phyloP scores from a whole-genome alignment of 495 filamentous ascomycete species.

The Penicillium maclennaniae region DNA sequence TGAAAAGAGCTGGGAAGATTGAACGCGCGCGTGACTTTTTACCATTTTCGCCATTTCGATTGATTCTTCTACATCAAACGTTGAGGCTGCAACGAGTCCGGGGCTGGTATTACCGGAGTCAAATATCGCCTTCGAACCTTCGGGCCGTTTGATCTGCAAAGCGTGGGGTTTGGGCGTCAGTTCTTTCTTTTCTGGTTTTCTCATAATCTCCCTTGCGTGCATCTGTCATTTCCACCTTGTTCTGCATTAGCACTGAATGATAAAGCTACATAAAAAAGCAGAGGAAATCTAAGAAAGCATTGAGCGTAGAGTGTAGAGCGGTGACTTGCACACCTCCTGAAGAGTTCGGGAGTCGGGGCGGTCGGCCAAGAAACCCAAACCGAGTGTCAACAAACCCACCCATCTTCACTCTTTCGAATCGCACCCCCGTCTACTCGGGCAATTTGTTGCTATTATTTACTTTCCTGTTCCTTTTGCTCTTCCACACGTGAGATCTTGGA shows the following conservation, averaged over 20 bases:
- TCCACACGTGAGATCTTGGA: slow-evolving; percentile 21
- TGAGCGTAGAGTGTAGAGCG: neutral
- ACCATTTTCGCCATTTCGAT: neutral
- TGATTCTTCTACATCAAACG: slow-evolving; percentile 2
- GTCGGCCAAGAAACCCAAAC: slow-evolving; percentile 17
- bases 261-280: neutral
- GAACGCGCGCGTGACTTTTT: slow-evolving; percentile 9
- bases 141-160: slow-evolving; percentile 39
- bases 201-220: slow-evolving; percentile 4
- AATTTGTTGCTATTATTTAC: neutral
- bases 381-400: slow-evolving; percentile 20
- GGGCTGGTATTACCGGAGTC: slow-evolving; percentile 4
- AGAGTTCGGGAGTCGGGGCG: slow-evolving; percentile 5
- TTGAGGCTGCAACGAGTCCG: slow-evolving; percentile 5
- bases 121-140: slow-evolving; percentile 9
- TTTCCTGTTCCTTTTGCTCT: neutral
- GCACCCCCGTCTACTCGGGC: neutral
- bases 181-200: slow-evolving; percentile 20
- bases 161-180: slow-evolving; percentile 46
- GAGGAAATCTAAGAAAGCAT: neutral
- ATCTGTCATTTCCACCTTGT: slow-evolving; percentile 11
- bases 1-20: slow-evolving; percentile 99
- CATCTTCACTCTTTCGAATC: neutral
- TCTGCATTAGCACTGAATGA: slow-evolving; percentile 17
- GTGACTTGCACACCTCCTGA: neutral